Base-by-base conservation (phyloP, 805 yeast genomes). In the Pichia insulana region DNA sequence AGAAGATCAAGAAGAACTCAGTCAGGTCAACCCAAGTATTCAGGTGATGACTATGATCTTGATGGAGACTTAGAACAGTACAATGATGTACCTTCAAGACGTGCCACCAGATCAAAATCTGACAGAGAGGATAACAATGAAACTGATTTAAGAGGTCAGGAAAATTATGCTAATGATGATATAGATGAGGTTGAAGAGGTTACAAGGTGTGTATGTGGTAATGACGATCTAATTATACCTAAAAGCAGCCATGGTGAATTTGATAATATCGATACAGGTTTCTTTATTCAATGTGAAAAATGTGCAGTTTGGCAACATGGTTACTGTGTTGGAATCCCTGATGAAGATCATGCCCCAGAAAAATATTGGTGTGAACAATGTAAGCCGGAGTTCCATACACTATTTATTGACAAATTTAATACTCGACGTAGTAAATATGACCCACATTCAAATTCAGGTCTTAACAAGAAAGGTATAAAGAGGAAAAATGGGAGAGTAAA, bases 221-320 rank as follows among this genome's bases (percentile, higher is more conserved):
- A 68, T 49, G 69, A 69, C 36, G 79, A 74, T 46, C 47, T 56
- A 22, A 61, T 67, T 20, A 46, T 61, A 11, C 61, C 64, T 4
- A 51, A 49, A 7, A 47, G 50, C 37, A 50, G 56, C 19, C 51
- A 50, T 9, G 42, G 56, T 1, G 66, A 61, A 19, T 57, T 62
- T 39, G 78, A 74, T 45, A 62, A 63, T 37, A 52, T 62, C 8
- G 70, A 65, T 42, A 64, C 70, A 16, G 92, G 90, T 2, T 68
- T 83, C 39, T 83, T 75, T 56, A 83, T 83, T 50, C 92, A 83
- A 55, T 83, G 94, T 70, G 98, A 92, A 55, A 72, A 74, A 48
- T 90, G 98, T 65, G 78, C 85, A 16, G 96, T 83, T 7, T 90
- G 98, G 98, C 98, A 90, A 62, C 98, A 90, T 60, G 97, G 97